A percentile compares a stretch with the other conserved stretches of the same genome.
Conservation (phyloP, 177 flowering plant species). For the Vitis hybrid region DNA sequence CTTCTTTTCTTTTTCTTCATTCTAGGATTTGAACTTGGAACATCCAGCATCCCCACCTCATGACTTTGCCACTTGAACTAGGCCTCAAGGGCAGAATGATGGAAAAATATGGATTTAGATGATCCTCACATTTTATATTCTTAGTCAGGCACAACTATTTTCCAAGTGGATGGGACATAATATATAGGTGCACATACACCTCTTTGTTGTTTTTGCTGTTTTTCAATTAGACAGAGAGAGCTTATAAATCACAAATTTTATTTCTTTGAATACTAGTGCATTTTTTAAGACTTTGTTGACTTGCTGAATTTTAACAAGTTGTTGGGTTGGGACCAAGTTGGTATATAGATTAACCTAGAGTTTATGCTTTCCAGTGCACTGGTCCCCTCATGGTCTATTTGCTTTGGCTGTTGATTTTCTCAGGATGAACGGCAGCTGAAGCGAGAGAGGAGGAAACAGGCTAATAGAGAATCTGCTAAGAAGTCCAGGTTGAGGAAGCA, state of each 20-base stretch:
- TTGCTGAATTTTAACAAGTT: not conserved
- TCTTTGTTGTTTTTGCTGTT: not conserved
- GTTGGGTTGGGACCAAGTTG: not conserved
- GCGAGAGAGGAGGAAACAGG: conserved; percentile 12
- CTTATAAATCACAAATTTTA: not conserved
- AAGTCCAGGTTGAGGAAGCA: conserved; percentile 14
- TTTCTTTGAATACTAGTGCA: not conserved
- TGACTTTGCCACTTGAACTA: not conserved
- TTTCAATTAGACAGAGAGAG: not conserved
- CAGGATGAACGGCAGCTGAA: conserved; percentile 9
- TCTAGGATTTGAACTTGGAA: no score
- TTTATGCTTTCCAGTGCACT: not conserved
- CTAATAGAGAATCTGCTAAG: conserved; percentile 12
- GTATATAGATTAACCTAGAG: not conserved
- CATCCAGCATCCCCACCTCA: no score
- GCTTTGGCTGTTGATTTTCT: not conserved
- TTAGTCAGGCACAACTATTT: no score
- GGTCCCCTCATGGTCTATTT: not conserved
- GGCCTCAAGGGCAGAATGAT: not conserved
- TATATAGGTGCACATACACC: not conserved
- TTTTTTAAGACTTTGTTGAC: not conserved
- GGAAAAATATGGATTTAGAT: no score
- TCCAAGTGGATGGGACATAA: not conserved
- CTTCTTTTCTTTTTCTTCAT: no score
- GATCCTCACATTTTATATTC: no score